A percentile compares a stretch with the other conserved stretches of the same genome.
Conservation (phyloP, 352 stramenopile species). For the Pythium biforme region DNA sequence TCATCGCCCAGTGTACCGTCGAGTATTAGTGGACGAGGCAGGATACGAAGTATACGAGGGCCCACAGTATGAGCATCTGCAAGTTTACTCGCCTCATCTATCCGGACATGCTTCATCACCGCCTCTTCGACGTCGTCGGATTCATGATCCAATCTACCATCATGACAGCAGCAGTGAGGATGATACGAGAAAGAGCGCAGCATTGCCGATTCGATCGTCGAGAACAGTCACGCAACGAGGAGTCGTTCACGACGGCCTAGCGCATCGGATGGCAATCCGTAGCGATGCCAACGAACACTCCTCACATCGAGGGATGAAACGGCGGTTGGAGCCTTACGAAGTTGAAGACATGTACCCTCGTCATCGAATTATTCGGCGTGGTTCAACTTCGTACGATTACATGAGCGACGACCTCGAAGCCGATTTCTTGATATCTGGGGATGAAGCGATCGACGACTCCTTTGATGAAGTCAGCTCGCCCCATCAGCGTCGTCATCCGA, state of each 20-base stretch:
- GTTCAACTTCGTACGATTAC: slow-evolving; percentile 5
- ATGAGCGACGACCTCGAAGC: slow-evolving; percentile 8
- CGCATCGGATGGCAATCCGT: neutral
- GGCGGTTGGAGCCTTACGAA: slow-evolving; percentile 6
- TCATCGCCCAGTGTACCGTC: slow-evolving; percentile 17
- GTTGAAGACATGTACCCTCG: slow-evolving; percentile 6
- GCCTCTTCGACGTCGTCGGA: neutral
- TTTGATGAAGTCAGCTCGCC: neutral
- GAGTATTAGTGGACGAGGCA: slow-evolving; percentile 18
- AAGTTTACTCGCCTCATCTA: slow-evolving; percentile 4
- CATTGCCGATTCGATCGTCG: neutral
- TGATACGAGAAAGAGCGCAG: neutral
- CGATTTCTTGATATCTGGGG: slow-evolving; percentile 7
- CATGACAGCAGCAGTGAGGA: slow-evolving; percentile 18
- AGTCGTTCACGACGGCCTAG: neutral
- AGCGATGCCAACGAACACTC: neutral
- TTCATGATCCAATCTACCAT: slow-evolving; percentile 1
- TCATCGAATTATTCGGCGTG: neutral
- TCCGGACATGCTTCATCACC: slow-evolving; percentile 2
- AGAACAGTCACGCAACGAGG: neutral
- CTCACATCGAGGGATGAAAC: slow-evolving; percentile 12
- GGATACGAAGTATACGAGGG: slow-evolving; percentile 14
- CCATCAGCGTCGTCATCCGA: neutral
- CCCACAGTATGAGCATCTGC: slow-evolving; percentile 8
- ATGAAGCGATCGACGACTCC: neutral